Conservation (phyloP, 495 filamentous ascomycete species). For the Chaetomium cochliodes region DNA sequence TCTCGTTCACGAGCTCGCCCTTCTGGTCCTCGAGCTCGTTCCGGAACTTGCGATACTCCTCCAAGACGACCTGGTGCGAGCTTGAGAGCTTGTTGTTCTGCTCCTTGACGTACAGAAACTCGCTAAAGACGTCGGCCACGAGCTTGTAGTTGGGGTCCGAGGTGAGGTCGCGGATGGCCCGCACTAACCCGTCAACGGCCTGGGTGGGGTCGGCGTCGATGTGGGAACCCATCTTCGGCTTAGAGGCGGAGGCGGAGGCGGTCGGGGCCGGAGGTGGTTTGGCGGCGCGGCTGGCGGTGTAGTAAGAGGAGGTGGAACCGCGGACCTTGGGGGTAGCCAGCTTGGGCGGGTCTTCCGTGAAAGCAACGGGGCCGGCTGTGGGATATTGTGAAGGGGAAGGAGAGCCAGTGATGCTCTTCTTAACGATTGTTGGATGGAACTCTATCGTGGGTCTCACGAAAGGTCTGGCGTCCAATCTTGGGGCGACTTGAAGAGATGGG, state of each 20-base stretch:
- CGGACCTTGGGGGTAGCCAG: conserved; percentile 27
- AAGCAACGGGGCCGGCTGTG: background rate
- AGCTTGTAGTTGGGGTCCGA: conserved; percentile 43
- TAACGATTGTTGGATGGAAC: conserved; percentile 10
- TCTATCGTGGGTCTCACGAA: conserved; percentile 23
- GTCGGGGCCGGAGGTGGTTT: conserved; percentile 16
- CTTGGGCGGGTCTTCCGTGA: conserved; percentile 16
- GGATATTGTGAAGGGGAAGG: background rate
- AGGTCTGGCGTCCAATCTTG: conserved; percentile 26
- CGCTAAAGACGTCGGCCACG: conserved; percentile 41
- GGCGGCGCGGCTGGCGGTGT: conserved; percentile 6
- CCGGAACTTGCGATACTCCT: conserved; percentile 40
- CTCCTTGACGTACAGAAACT: conserved; percentile 42
- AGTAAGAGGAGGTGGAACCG: background rate
- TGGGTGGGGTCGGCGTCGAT: conserved; percentile 32
- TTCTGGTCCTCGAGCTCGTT: conserved; percentile 38
- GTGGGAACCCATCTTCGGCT: conserved; percentile 28
- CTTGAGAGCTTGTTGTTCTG: conserved; percentile 37
- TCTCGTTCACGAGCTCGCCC: conserved; percentile 30
- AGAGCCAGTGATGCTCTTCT: conserved; percentile 13
- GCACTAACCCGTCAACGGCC: conserved; percentile 39
- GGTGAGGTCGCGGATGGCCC: conserved; percentile 40
- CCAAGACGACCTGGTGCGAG: conserved; percentile 37
- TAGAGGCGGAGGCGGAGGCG: conserved; percentile 19
- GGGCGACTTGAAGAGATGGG: conserved; percentile 8